Evolutionary conservation across 129 eudicot genomes (phyloP).

Genomic region (Mikania micrantha): DNA sequence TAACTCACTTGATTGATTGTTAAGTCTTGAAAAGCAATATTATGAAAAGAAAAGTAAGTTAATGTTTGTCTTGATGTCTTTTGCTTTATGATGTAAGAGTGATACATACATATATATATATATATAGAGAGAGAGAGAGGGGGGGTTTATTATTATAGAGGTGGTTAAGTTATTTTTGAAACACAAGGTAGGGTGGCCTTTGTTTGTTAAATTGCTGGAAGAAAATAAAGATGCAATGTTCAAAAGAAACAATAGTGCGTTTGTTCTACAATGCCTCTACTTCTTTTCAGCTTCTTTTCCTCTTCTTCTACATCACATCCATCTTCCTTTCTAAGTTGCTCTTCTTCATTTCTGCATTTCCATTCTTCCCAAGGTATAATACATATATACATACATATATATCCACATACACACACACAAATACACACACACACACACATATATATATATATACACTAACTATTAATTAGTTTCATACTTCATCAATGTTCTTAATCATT

Average conservation of each 20-base stretch:
- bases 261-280: conserved; percentile 73
- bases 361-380: conserved; percentile 63
- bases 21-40: conserved; percentile 20
- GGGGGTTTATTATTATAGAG: conserved; percentile 14
- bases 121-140: conserved; percentile 22
- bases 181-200: too few relatives aligned
- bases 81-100: conserved; percentile 23
- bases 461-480: too few relatives aligned
- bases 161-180: conserved; percentile 17
- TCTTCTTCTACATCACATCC: conserved; percentile 81
- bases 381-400: too few relatives aligned
- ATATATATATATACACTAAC: too few relatives aligned
- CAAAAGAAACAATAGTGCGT: conserved; percentile 62
- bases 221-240: conserved; percentile 72
- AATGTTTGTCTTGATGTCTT: conserved; percentile 21
- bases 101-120: too few relatives aligned
- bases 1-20: too few relatives aligned
- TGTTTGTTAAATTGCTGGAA: too few relatives aligned
- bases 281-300: conserved; percentile 69
- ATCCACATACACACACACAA: too few relatives aligned
- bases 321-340: conserved; percentile 54
- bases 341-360: conserved; percentile 50
- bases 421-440: too few relatives aligned
- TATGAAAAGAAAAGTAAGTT: conserved; percentile 23
- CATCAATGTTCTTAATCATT: too few relatives aligned